Conservation (phyloP, 441 rosid genomes). For the Arabidopsis lyrata region DNA sequence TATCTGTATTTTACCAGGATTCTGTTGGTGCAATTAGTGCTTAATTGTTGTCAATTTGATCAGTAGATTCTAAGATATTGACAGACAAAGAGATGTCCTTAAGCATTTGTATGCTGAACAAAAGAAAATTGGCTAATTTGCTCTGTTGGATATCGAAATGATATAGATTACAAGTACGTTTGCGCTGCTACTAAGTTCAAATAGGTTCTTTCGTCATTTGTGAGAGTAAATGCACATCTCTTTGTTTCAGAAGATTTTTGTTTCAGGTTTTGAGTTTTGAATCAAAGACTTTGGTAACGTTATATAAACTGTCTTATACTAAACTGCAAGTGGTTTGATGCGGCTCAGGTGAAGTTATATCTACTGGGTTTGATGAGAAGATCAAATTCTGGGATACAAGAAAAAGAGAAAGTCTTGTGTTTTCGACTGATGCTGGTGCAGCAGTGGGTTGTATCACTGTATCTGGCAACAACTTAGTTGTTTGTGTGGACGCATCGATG, state of each 20-base stretch:
- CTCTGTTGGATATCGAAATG: background rate
- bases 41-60: background rate
- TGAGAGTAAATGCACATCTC: background rate
- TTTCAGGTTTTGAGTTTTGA: slow-evolving; percentile 1
- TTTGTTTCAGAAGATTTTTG: background rate
- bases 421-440: slow-evolving; percentile 49
- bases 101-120: slow-evolving; percentile 6
- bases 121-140: background rate
- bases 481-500: slow-evolving; percentile 67
- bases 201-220: background rate
- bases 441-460: slow-evolving; percentile 76
- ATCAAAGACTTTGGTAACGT: slow-evolving; percentile 10
- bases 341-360: slow-evolving; percentile 7
- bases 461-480: slow-evolving; percentile 65
- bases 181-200: background rate
- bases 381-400: slow-evolving; percentile 19
- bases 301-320: background rate
- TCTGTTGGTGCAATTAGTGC: background rate
- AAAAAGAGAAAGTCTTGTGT: slow-evolving; percentile 39
- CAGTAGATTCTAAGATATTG: background rate
- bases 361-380: slow-evolving; percentile 28
- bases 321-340: background rate
- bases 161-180: background rate
- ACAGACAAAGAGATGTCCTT: background rate
- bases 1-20: slow-evolving; percentile 2